These are phyloP conservation scores for Lepiota brunneoincarnata DNA, from an alignment of 768 basidiomycete species.

Conservation along the genomic window DNA sequence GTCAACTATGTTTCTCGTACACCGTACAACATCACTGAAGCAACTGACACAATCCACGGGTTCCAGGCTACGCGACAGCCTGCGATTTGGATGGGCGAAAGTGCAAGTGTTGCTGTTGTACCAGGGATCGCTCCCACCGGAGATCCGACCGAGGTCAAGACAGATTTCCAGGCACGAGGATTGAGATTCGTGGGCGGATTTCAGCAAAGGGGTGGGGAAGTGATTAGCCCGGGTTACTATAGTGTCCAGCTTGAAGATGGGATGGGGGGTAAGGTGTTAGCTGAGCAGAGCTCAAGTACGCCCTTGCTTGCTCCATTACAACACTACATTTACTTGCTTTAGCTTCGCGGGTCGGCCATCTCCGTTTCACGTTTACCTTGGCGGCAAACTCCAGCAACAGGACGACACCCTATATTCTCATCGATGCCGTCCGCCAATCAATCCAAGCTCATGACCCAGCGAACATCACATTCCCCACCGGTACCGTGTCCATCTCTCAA, in stretches of 20 bases:
- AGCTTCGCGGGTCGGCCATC: constrained; percentile 76
- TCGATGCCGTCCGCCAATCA: constrained; percentile 65
- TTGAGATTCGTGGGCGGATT: constrained; percentile 41
- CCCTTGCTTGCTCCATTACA: not conserved
- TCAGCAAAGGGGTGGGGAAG: constrained; percentile 54
- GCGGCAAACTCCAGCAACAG: constrained; percentile 16
- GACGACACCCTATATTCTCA: constrained; percentile 50
- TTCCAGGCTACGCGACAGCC: constrained; percentile 81
- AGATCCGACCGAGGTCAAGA: not conserved
- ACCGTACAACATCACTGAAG: constrained; percentile 49
- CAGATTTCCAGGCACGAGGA: not conserved
- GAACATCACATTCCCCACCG: constrained; percentile 50
- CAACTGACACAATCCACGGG: constrained; percentile 48
- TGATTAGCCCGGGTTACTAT: constrained; percentile 53
- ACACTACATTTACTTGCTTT: constrained; percentile 1
- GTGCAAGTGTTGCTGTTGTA: constrained; percentile 56
- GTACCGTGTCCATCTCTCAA: constrained; percentile 42
- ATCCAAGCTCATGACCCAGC: constrained; percentile 49
- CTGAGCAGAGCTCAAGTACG: constrained; percentile 61
- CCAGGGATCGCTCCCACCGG: constrained; percentile 42
- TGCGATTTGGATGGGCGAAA: constrained; percentile 89
- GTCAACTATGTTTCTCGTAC: constrained; percentile 71
- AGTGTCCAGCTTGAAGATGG: constrained; percentile 52
- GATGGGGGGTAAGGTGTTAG: constrained; percentile 46
- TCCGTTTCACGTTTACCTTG: constrained; percentile 62